A percentile compares a stretch with the other conserved stretches of the same genome.
phyloP scores from a whole-genome alignment of 2,329 filamentous ascomycete genomes.

The Fusarium sp. region DNA sequence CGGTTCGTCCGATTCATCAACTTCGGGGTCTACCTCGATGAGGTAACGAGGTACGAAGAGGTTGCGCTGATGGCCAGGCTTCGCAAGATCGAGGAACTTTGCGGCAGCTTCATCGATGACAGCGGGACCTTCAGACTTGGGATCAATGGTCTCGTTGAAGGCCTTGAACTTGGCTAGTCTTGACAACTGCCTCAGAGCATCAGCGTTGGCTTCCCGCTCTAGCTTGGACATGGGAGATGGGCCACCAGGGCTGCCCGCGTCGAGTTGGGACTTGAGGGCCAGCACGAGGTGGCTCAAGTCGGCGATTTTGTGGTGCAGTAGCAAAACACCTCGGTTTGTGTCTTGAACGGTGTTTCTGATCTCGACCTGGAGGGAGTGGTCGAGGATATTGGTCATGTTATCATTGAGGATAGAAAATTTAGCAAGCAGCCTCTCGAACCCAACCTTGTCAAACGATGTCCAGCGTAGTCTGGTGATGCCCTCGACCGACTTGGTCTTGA shows the following conservation, averaged over 20 bases:
- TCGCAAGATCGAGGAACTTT: slow-evolving; percentile 55
- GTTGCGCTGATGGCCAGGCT: slow-evolving; percentile 47
- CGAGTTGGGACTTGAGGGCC: slow-evolving; percentile 59
- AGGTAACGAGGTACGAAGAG: slow-evolving; percentile 52
- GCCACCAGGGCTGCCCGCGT: slow-evolving; percentile 41
- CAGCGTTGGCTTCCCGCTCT: slow-evolving; percentile 54
- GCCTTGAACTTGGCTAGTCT: slow-evolving; percentile 64
- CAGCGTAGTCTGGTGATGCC: slow-evolving; percentile 54
- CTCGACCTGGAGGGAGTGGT: slow-evolving; percentile 60
- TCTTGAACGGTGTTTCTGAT: slow-evolving; percentile 62
- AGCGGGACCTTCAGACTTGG: slow-evolving; percentile 45
- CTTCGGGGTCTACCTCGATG: slow-evolving; percentile 49
- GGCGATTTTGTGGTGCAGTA: slow-evolving; percentile 60
- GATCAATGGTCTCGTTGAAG: slow-evolving; percentile 61
- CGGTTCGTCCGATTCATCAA: slow-evolving; percentile 50
- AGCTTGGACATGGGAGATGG: slow-evolving; percentile 49
- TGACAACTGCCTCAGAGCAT: slow-evolving; percentile 55
- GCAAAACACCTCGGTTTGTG: slow-evolving; percentile 60
- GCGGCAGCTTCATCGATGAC: slow-evolving; percentile 53
- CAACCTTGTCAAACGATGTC: slow-evolving; percentile 60
- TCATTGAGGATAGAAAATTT: slow-evolving; percentile 61
- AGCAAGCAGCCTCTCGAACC: slow-evolving; percentile 58
- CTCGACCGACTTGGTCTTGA: slow-evolving; percentile 54
- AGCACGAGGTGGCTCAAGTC: slow-evolving; percentile 61
- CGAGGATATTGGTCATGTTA: slow-evolving; percentile 61